A percentile compares a stretch with the other conserved stretches of the same genome.
phyloP scores from a whole-genome alignment of 169 alveolate species.

The Plasmodium vivax region DNA sequence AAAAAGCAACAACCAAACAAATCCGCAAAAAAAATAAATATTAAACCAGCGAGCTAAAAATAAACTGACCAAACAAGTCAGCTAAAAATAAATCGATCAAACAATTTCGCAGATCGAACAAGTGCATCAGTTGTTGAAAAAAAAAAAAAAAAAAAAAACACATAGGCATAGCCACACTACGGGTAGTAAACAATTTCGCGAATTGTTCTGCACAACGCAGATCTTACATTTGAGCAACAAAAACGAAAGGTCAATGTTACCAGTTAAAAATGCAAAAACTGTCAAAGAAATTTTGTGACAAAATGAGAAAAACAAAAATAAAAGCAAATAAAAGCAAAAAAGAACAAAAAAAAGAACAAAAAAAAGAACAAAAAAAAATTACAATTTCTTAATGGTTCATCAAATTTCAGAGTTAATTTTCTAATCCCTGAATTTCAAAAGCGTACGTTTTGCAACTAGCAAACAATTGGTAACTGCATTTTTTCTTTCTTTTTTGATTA shows the following conservation, averaged over 20 bases:
- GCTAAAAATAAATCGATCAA: background rate
- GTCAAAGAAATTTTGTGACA: background rate
- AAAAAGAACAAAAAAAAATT: background rate
- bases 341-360: background rate
- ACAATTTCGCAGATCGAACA: background rate
- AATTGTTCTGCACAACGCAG: background rate
- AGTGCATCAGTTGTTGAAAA: background rate
- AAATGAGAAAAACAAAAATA: background rate
- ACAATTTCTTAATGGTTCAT: background rate
- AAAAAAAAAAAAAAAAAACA: background rate
- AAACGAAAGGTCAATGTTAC: background rate
- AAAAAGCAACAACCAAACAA: background rate
- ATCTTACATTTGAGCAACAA: conserved; percentile 5
- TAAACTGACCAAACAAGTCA: background rate
- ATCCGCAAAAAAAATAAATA: background rate
- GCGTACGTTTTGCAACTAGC: conserved; percentile 2
- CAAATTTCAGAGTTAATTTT: background rate
- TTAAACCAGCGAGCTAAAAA: background rate
- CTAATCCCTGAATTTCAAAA: background rate
- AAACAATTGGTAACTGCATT: background rate
- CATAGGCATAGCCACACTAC: background rate
- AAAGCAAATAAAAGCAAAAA: background rate
- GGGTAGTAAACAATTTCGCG: conserved; percentile 22
- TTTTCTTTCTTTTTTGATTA: conserved; percentile 3
- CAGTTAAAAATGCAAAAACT: conserved; percentile 16